phyloP scores from a whole-genome alignment of 176 grass and related monocot genomes.

The Aegilops speltoides region DNA sequence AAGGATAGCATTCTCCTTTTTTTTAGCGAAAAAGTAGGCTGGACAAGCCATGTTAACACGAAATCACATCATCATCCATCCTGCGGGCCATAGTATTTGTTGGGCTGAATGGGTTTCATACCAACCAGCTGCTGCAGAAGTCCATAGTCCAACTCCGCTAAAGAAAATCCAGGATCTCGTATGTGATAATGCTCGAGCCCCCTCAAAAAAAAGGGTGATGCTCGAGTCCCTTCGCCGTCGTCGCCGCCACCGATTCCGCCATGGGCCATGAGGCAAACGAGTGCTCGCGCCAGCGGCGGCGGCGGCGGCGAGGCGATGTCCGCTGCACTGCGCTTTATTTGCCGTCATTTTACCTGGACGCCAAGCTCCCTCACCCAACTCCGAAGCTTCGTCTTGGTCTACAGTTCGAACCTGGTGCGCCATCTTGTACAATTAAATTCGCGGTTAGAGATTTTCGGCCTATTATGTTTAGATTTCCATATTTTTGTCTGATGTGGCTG shows the following conservation, averaged over 20 bases:
- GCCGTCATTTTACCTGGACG: neutral
- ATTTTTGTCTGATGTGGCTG: neutral
- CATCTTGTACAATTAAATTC: neutral
- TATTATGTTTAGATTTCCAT: neutral
- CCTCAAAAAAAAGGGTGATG: too few relatives aligned
- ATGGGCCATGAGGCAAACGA: neutral
- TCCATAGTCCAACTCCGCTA: too few relatives aligned
- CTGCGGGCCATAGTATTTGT: neutral
- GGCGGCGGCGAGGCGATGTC: neutral
- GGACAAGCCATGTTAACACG: too few relatives aligned
- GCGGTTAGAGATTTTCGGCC: neutral
- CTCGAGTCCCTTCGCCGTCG: neutral
- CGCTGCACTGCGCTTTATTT: neutral
- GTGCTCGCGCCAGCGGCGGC: neutral
- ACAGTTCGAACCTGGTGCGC: neutral
- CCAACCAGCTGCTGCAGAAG: neutral
- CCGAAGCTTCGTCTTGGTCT: neutral
- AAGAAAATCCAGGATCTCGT: too few relatives aligned
- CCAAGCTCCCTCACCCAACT: neutral
- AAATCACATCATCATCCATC: too few relatives aligned
- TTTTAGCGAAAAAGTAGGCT: too few relatives aligned
- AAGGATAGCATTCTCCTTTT: too few relatives aligned
- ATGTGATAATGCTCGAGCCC: too few relatives aligned
- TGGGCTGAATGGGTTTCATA: neutral
- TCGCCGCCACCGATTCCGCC: neutral